Evolutionary conservation across 2,329 filamentous ascomycete genomes (phyloP).

Genomic region (Cercospora zeina): DNA sequence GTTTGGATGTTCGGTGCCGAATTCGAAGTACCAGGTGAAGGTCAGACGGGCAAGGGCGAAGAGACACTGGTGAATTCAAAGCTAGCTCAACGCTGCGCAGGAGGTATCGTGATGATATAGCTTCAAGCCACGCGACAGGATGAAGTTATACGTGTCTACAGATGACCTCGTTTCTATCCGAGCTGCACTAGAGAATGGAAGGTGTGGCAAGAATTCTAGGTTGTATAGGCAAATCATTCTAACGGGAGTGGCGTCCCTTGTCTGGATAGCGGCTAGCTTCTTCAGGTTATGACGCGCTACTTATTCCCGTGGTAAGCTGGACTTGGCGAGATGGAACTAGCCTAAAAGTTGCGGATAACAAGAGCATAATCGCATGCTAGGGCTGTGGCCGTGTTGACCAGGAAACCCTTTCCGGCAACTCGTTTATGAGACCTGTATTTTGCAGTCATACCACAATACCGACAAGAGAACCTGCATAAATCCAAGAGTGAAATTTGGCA

Average conservation of each 20-base stretch:
- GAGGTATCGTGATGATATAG: neutral
- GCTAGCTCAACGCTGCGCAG: neutral
- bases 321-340: too few species aligned
- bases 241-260: too few species aligned
- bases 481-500: neutral
- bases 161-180: conserved; percentile 11
- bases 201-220: too few species aligned
- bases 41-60: neutral
- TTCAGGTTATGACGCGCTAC: too few species aligned
- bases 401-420: too few species aligned
- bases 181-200: neutral
- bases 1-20: neutral
- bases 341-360: too few species aligned
- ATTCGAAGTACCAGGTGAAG: neutral
- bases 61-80: neutral
- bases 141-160: neutral
- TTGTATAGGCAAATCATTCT: too few species aligned
- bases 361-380: too few species aligned
- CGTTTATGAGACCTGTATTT: too few species aligned
- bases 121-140: neutral
- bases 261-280: too few species aligned
- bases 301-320: too few species aligned
- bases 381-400: too few species aligned
- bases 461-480: neutral
- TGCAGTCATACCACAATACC: neutral